phyloP scores from a whole-genome alignment of 345 rosid genomes.

The Gossypium turneri region DNA sequence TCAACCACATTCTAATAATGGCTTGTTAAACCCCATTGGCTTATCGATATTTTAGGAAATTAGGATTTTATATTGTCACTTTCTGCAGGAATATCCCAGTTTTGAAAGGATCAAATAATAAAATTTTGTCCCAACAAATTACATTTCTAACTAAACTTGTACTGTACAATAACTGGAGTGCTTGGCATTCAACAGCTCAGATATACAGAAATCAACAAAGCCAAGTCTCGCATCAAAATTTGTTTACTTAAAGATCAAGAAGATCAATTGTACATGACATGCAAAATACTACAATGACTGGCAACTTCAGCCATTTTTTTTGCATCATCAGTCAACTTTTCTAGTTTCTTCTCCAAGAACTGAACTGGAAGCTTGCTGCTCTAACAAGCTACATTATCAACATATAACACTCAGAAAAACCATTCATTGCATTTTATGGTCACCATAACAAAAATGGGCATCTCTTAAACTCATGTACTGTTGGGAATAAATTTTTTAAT shows the following conservation, averaged over 20 bases:
- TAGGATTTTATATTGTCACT: not conserved
- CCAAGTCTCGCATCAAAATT: not conserved
- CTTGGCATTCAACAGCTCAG: not conserved
- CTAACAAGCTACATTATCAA: not conserved
- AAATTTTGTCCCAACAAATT: not conserved
- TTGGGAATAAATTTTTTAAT: not conserved
- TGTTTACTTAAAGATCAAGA: conserved; percentile 6
- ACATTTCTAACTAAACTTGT: not conserved
- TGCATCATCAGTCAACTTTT: not conserved
- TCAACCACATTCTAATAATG: not conserved
- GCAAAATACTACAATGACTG: not conserved
- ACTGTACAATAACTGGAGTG: not conserved
- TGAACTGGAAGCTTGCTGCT: not conserved
- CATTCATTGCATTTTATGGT: not conserved
- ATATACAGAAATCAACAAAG: not conserved
- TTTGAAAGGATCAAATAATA: not conserved
- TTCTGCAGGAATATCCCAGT: not conserved
- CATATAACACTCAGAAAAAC: not conserved
- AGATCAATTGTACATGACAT: not conserved
- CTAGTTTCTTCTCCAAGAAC: not conserved
- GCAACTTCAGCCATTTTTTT: not conserved
- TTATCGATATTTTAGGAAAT: not conserved
- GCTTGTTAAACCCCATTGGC: not conserved
- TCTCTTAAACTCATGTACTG: not conserved
- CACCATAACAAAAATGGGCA: not conserved